Evolutionary conservation across 345 rosid genomes (phyloP).

Genomic region (Chamaenerion angustifolium): DNA sequence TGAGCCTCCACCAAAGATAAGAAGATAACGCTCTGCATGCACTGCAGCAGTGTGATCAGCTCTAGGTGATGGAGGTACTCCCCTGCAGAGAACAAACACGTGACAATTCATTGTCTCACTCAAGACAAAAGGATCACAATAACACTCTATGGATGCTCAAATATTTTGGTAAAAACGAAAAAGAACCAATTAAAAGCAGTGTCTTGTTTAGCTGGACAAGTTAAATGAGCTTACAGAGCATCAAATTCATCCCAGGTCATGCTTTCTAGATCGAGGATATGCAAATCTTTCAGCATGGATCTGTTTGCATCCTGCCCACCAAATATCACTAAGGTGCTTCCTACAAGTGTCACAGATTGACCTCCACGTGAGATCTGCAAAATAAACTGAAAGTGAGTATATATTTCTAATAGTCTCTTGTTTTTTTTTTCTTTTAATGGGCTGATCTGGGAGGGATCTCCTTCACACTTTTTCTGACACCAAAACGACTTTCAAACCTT

Average conservation of each 20-base stretch:
- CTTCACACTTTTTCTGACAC: too few species aligned
- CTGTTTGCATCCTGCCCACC: conserved; percentile 97
- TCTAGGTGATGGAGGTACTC: conserved; percentile 91
- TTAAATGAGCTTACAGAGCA: conserved; percentile 68
- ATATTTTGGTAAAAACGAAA: too few species aligned
- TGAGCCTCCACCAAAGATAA: conserved; percentile 98
- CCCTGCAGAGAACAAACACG: conserved; percentile 29
- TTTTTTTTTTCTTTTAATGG: too few species aligned
- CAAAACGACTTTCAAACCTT: too few species aligned
- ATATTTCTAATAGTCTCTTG: too few species aligned
- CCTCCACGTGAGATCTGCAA: conserved; percentile 94
- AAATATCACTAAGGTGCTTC: conserved; percentile 80
- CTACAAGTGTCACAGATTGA: conserved; percentile 84
- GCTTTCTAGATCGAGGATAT: conserved; percentile 90
- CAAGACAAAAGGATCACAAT: too few species aligned
- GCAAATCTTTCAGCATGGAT: conserved; percentile 82
- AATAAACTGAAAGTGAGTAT: conserved; percentile 9
- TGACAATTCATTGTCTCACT: too few species aligned
- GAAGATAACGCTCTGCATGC: conserved; percentile 92
- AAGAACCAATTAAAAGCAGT: neutral
- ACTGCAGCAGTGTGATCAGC: conserved; percentile 99
- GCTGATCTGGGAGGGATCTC: too few species aligned
- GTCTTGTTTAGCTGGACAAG: neutral
- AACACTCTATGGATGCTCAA: too few species aligned
- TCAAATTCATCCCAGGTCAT: conserved; percentile 99